A percentile compares a stretch with the other conserved stretches of the same genome.
Conservation (phyloP, 768 basidiomycete genomes). For the Flagelloscypha sp. region DNA sequence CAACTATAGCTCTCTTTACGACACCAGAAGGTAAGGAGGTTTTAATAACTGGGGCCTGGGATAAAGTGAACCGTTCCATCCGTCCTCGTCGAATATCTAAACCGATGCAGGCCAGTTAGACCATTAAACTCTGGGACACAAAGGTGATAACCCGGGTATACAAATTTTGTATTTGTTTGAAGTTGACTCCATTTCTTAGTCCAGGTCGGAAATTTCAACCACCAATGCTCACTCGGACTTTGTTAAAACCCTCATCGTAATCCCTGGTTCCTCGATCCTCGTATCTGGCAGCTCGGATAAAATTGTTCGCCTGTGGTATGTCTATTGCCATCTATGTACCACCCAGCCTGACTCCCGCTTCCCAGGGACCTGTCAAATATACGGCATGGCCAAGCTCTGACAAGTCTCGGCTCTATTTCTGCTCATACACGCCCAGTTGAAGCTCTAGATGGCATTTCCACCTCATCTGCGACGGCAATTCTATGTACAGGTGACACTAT, state of each 20-base stretch:
- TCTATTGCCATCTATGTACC: constrained; percentile 5
- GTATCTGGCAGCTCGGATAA: constrained; percentile 91
- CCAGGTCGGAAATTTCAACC: constrained; percentile 58
- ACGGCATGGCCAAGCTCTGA: constrained; percentile 32
- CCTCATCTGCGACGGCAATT: constrained; percentile 36
- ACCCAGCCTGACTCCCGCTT: constrained; percentile 1
- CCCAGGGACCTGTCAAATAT: constrained; percentile 56
- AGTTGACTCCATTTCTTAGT: constrained; percentile 38
- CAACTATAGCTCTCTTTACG: constrained; percentile 61
- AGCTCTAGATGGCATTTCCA: constrained; percentile 49
- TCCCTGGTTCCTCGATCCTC: constrained; percentile 58
- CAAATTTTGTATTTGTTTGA: no score
- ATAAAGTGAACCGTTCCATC: constrained; percentile 42
- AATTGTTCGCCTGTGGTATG: constrained; percentile 77
- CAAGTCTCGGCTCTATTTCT: constrained; percentile 60
- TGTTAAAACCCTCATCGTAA: constrained; percentile 72
- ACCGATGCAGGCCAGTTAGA: constrained; percentile 33
- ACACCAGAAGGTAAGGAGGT: constrained; percentile 38
- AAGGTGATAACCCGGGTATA: no score
- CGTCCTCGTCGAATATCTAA: constrained; percentile 5
- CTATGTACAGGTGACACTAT: constrained; percentile 89
- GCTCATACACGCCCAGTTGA: constrained; percentile 87
- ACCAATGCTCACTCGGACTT: constrained; percentile 84
- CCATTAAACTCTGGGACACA: constrained; percentile 81
- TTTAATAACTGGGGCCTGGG: constrained; percentile 92